Evolutionary conservation across 495 filamentous ascomycete genomes (phyloP).

Genomic region (Penicillium cataractarum): DNA sequence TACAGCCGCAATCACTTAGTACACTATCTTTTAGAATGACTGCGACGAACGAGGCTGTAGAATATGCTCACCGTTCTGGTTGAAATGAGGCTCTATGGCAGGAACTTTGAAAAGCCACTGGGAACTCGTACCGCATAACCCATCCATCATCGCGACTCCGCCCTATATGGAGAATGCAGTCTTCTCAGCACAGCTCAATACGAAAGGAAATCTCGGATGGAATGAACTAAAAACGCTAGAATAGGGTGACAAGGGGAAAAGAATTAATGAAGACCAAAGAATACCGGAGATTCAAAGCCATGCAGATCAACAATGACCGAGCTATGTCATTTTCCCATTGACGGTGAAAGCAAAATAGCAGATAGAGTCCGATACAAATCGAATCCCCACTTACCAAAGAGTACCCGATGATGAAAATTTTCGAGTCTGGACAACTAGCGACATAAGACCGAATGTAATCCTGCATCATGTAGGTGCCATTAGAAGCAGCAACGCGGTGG

Average conservation of each 20-base stretch:
- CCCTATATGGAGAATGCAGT: conserved; percentile 13
- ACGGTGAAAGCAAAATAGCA: not conserved
- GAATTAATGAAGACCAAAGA: too few relatives aligned
- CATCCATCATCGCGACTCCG: conserved; percentile 33
- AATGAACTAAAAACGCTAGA: not conserved
- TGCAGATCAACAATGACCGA: not conserved
- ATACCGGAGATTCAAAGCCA: not conserved
- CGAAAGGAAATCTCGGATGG: not conserved
- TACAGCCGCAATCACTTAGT: conserved; percentile 28
- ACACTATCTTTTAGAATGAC: not conserved
- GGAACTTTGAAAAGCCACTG: conserved; percentile 21
- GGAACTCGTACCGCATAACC: conserved; percentile 34
- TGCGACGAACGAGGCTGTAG: not conserved
- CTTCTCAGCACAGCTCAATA: conserved; percentile 4
- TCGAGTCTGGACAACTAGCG: conserved; percentile 27
- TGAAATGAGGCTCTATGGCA: conserved; percentile 24
- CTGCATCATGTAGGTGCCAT: conserved; percentile 30
- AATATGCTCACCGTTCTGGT: conserved; percentile 19
- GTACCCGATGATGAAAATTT: conserved; percentile 31
- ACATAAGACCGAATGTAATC: conserved; percentile 29
- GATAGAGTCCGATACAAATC: not conserved
- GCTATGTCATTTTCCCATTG: not conserved
- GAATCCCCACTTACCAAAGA: conserved; percentile 21
- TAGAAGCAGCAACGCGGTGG: conserved; percentile 22
- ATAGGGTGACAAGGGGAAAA: not conserved